phyloP scores from a whole-genome alignment of 805 yeast genomes.

The Lachancea lanzarotensis region DNA sequence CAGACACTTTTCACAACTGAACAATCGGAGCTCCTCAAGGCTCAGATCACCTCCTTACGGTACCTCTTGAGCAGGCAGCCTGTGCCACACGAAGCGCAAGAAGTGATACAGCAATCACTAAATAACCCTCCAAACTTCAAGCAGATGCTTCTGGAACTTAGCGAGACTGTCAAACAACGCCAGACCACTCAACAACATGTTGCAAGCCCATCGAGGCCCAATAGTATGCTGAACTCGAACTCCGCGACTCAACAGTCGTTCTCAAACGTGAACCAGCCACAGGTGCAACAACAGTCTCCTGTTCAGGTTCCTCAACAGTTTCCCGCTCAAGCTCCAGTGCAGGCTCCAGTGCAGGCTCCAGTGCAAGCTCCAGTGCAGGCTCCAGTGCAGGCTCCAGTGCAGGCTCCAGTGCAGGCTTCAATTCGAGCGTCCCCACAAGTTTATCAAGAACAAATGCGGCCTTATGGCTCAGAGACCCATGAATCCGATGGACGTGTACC shows the following conservation, averaged over 20 bases:
- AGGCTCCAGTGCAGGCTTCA: not conserved
- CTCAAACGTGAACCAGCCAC: not conserved
- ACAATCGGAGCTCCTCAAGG: constrained; percentile 29
- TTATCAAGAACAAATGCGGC: not conserved
- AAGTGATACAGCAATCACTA: constrained; percentile 26
- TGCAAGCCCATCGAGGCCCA: not conserved
- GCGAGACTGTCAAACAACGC: constrained; percentile 24
- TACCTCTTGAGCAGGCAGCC: constrained; percentile 27
- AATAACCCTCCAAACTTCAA: constrained; percentile 31
- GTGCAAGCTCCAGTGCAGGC: not conserved
- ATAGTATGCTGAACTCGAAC: not conserved
- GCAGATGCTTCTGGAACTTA: constrained; percentile 24
- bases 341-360: not conserved
- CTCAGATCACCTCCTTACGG: constrained; percentile 33
- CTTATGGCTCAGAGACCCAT: not conserved
- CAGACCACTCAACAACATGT: constrained; percentile 9
- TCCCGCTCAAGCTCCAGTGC: not conserved
- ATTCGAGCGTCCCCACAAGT: not conserved
- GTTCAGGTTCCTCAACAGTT: not conserved
- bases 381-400: not conserved
- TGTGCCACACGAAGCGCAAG: constrained; percentile 26
- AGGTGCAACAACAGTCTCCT: not conserved
- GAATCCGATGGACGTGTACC: not conserved
- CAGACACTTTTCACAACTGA: constrained; percentile 20
- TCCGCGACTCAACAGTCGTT: not conserved